Conservation (phyloP, 306 rosid genomes). For the Sophora flavescens region DNA sequence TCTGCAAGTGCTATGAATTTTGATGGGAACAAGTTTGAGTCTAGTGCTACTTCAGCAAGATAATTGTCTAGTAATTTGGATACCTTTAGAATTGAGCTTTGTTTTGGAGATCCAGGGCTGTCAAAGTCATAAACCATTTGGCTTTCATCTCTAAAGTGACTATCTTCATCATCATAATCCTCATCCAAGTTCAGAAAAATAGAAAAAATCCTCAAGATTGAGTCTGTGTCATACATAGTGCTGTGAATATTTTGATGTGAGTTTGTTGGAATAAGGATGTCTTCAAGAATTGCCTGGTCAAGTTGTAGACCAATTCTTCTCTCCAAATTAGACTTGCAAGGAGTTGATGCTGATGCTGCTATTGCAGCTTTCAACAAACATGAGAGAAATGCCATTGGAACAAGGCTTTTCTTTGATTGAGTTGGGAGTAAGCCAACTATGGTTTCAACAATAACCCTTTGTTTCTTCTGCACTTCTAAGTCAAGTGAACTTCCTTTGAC, state of each 20-base stretch:
- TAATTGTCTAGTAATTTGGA: slow-evolving; percentile 86
- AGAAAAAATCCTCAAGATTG: slow-evolving; percentile 84
- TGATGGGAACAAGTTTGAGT: slow-evolving; percentile 74
- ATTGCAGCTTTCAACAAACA: slow-evolving; percentile 90
- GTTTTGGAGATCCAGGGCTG: slow-evolving; percentile 95
- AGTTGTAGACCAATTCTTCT: slow-evolving; percentile 90
- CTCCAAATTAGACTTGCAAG: slow-evolving; percentile 86
- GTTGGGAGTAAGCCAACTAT: slow-evolving; percentile 80
- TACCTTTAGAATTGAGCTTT: slow-evolving; percentile 89
- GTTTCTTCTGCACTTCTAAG: slow-evolving; percentile 81
- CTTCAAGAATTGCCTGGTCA: slow-evolving; percentile 98
- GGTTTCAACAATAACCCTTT: slow-evolving; percentile 86
- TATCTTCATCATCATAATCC: slow-evolving; percentile 85
- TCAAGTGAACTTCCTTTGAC: slow-evolving; percentile 69
- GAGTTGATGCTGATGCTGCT: slow-evolving; percentile 75
- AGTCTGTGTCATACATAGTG: slow-evolving; percentile 81
- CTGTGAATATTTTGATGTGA: slow-evolving; percentile 66
- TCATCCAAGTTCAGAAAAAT: slow-evolving; percentile 88
- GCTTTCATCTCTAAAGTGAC: slow-evolving; percentile 73
- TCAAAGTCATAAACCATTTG: slow-evolving; percentile 90
- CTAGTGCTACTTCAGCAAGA: slow-evolving; percentile 93
- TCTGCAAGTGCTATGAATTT: slow-evolving; percentile 88
- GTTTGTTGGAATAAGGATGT: slow-evolving; percentile 80
- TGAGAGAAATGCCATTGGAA: slow-evolving; percentile 96
- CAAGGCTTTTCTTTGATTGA: slow-evolving; percentile 87